Evolutionary conservation across 257 asterid genomes (phyloP), one percentile per base, ranked within the genome.

Genomic region (Salvia miltiorrhiza): DNA sequence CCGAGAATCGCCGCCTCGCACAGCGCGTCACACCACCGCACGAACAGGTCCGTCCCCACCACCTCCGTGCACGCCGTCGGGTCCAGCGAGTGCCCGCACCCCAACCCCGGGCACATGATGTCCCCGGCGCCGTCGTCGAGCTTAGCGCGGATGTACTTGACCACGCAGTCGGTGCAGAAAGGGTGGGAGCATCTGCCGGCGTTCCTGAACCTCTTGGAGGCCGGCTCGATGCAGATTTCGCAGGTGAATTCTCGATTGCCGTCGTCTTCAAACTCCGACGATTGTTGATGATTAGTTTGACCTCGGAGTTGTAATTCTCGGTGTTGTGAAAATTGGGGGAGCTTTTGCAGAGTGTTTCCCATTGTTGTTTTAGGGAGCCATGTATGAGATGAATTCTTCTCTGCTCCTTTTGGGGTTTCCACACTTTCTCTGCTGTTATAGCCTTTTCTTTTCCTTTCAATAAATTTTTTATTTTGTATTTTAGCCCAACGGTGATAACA

Each of bases 1-100:
- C 63, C 85, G 78, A 73, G 32, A 49, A 89, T 59, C 71, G 81
- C 80, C 13, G 70, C 50, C 37, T 89, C 87, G 35, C 95, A 87
- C 5, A 85, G 85, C 40, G 67, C 85, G 52, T 88, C 95, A 72
- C 93, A 84, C 96, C 97, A 87, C 73, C 82, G 81, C n/a, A 72
- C 82, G 52, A 88, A 91, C 62, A 82, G 77, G 63, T 62, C 30
- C 3, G 44, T 76, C 4, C 81, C 81, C 1, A 87, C 66, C 16
- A 84, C 59, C 0, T 72, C 6, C 13, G 83, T 85, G 70, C 85
- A 85, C 3, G 78, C 81, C 21, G 49, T 13, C 12, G 91, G 85
- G 79, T 89, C 97, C 45, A 91, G 86, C 28, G 77, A 17, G 16
- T 77, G 73, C 6, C 44, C 56, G 82, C 97, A 90, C 48, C 58